phyloP scores from a whole-genome alignment of 768 basidiomycete genomes.

The Podaxis carcinomalis region DNA sequence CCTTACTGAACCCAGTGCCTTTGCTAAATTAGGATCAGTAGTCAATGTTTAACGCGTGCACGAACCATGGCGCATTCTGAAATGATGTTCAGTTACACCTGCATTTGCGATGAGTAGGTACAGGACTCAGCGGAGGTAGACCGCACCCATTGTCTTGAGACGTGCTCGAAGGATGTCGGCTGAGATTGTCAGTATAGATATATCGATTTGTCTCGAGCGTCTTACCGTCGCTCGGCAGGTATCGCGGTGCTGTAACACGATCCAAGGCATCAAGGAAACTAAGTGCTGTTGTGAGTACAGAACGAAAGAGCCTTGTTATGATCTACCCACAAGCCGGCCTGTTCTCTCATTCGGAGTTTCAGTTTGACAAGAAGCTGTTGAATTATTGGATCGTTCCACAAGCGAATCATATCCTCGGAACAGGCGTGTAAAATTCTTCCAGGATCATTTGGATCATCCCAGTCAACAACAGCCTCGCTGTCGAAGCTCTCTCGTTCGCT shows the following conservation, averaged over 20 bases:
- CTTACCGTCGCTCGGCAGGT: conserved; percentile 59
- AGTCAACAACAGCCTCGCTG: conserved; percentile 22
- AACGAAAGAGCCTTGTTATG: background rate
- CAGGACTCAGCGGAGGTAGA: background rate
- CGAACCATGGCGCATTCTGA: conserved; percentile 50
- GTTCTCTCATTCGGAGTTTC: conserved; percentile 58
- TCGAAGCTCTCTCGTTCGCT: background rate
- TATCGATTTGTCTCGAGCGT: conserved; percentile 19
- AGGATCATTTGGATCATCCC: conserved; percentile 52
- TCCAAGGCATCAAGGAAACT: conserved; percentile 70
- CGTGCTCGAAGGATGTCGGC: conserved; percentile 73
- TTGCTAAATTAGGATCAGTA: background rate
- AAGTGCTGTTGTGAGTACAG: background rate
- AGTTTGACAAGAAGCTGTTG: conserved; percentile 46
- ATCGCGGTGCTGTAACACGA: conserved; percentile 55
- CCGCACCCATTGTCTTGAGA: conserved; percentile 49
- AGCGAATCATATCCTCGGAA: conserved; percentile 55
- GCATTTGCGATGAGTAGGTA: background rate
- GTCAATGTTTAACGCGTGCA: background rate
- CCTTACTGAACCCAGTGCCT: conserved; percentile 25
- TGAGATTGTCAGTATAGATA: conserved; percentile 17
- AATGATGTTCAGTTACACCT: conserved; percentile 70
- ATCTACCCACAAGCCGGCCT: conserved; percentile 62
- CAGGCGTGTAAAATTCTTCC: conserved; percentile 53
- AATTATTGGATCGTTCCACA: conserved; percentile 61